These are phyloP conservation scores for Collariella sp. DNA, from an alignment of 495 filamentous ascomycete genomes.

Conservation along the genomic window DNA sequence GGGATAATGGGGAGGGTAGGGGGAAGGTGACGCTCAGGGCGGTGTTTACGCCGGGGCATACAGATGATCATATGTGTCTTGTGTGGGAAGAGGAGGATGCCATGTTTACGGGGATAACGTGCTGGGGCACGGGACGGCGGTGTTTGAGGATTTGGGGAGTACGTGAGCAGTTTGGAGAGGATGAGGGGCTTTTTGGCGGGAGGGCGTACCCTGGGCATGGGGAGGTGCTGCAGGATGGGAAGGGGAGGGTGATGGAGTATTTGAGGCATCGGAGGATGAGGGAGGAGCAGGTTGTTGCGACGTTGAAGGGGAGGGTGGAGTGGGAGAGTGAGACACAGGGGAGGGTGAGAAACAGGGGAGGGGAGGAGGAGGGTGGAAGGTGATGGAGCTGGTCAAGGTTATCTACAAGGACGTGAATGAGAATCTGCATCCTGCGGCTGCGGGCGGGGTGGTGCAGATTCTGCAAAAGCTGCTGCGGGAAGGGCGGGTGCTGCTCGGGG, in stretches of 20 bases:
- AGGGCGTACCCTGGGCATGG: constrained; percentile 89
- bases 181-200: constrained; percentile 60
- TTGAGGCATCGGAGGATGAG: constrained; percentile 69
- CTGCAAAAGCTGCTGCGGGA: constrained; percentile 61
- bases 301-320: constrained; percentile 33
- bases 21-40: constrained; percentile 71
- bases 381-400: constrained; percentile 73
- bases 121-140: constrained; percentile 84
- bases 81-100: constrained; percentile 67
- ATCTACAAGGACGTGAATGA: constrained; percentile 76
- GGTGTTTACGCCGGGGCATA: constrained; percentile 75
- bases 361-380: constrained; percentile 52
- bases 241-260: constrained; percentile 64
- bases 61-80: constrained; percentile 75
- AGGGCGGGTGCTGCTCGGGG: constrained; percentile 46
- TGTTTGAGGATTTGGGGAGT: constrained; percentile 76
- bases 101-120: constrained; percentile 96
- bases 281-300: constrained; percentile 71
- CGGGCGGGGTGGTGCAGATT: constrained; percentile 58
- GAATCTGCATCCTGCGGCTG: constrained; percentile 64
- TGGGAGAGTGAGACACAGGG: constrained; percentile 22
- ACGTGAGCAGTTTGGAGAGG: constrained; percentile 60
- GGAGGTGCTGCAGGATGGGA: constrained; percentile 58
- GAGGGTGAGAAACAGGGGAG: constrained; percentile 26
- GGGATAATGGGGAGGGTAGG: too few relatives aligned